These are phyloP conservation scores for Rickenella mellea DNA, from an alignment of 768 basidiomycete genomes.

Conservation along the genomic window DNA sequence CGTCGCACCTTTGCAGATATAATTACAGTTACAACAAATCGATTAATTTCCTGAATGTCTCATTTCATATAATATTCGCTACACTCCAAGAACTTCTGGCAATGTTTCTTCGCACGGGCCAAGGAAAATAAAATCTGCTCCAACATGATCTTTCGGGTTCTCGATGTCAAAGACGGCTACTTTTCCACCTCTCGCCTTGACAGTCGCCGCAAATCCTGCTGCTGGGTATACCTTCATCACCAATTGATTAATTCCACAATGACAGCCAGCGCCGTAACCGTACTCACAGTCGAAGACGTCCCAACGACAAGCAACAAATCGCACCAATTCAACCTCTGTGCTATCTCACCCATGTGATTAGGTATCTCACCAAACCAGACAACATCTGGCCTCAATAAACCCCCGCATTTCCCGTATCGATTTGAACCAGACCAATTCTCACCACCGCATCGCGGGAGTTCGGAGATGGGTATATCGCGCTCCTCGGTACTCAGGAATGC, in stretches of 20 bases:
- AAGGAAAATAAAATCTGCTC: conserved; percentile 42
- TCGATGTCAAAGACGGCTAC: conserved; percentile 28
- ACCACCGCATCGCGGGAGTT: conserved; percentile 24
- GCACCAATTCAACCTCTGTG: conserved; percentile 15
- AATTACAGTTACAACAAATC: too few species aligned
- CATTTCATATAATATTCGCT: too few species aligned
- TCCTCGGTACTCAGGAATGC: conserved; percentile 11
- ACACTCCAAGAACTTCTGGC: conserved; percentile 28
- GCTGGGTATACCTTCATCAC: conserved; percentile 23
- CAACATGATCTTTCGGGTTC: conserved; percentile 22
- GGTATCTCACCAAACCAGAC: conserved; percentile 33
- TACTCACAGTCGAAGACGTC: conserved; percentile 27
- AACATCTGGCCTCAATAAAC: conserved; percentile 27
- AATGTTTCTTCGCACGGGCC: conserved; percentile 40
- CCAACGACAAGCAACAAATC: conserved; percentile 30
- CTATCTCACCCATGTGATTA: conserved; percentile 18
- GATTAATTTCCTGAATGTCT: too few species aligned
- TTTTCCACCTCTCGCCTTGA: conserved; percentile 20
- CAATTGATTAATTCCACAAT: background rate
- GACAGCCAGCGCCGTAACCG: background rate
- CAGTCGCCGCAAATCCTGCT: conserved; percentile 17
- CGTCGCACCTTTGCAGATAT: too few species aligned
- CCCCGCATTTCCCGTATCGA: conserved; percentile 18
- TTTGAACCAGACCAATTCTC: too few species aligned
- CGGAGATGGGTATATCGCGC: conserved; percentile 13